These are phyloP conservation scores for Eimeria sp. DNA, from an alignment of 169 alveolate genomes.

Conservation along the genomic window DNA sequence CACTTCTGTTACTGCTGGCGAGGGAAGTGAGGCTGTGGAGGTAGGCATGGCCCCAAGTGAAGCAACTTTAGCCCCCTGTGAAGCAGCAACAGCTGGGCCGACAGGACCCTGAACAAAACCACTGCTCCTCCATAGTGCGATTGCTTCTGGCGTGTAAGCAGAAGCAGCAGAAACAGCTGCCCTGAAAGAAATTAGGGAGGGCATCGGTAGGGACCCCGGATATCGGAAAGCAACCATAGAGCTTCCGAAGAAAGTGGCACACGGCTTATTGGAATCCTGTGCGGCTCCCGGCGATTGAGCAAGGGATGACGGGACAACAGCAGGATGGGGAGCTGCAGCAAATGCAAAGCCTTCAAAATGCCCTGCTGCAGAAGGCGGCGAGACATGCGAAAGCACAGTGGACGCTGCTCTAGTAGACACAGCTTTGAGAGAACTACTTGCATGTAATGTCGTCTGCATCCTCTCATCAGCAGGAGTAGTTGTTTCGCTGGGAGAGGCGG, in stretches of 20 bases:
- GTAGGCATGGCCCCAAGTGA: not conserved
- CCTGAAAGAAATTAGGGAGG: not conserved
- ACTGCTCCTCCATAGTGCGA: not conserved
- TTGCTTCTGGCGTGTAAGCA: not conserved
- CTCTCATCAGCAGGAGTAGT: not conserved
- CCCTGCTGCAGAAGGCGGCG: constrained; percentile 10
- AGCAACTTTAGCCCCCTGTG: not conserved
- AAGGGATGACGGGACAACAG: not conserved
- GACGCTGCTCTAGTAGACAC: not conserved
- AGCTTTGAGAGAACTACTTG: too few relatives aligned
- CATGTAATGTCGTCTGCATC: not conserved
- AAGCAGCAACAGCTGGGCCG: not conserved
- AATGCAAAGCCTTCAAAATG: not conserved
- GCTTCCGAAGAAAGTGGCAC: not conserved
- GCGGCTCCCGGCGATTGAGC: not conserved
- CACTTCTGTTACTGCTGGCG: not conserved
- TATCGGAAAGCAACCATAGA: not conserved
- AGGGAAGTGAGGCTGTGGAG: not conserved
- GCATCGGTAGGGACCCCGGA: not conserved
- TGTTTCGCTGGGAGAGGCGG: not conserved
- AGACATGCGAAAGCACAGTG: not conserved
- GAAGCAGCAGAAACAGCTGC: constrained; percentile 2
- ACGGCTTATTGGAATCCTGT: not conserved
- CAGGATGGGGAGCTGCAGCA: not conserved
- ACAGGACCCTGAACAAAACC: not conserved